Conservation (phyloP, 306 rosid species). For the Prunus campanulata region DNA sequence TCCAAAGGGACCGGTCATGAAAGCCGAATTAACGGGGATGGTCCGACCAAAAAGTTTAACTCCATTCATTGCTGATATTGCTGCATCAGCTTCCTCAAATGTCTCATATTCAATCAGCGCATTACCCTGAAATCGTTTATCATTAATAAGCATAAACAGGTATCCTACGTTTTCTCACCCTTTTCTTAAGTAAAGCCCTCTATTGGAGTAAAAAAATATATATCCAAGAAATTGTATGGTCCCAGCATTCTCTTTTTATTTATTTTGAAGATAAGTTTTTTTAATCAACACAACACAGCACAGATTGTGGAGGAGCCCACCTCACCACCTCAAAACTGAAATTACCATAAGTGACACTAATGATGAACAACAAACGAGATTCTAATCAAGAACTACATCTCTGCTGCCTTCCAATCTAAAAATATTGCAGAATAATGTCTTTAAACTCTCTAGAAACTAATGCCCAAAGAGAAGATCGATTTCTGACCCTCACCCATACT, state of each 20-base stretch:
- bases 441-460: too few relatives aligned
- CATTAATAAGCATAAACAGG: not conserved
- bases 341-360: not conserved
- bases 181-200: not conserved
- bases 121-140: slow-evolving; percentile 23
- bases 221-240: too few relatives aligned
- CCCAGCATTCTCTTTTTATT: not conserved
- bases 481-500: not conserved
- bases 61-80: slow-evolving; percentile 67
- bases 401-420: too few relatives aligned
- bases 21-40: slow-evolving; percentile 71
- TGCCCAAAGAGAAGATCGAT: not conserved
- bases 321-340: not conserved
- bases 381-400: too few relatives aligned
- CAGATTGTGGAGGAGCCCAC: not conserved
- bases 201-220: too few relatives aligned
- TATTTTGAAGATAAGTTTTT: not conserved
- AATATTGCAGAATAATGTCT: too few relatives aligned
- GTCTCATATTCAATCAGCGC: slow-evolving; percentile 35
- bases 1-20: slow-evolving; percentile 65
- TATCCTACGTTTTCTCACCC: not conserved
- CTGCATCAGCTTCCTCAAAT: slow-evolving; percentile 53
- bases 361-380: not conserved
- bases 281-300: not conserved
- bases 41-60: slow-evolving; percentile 59